These are phyloP conservation scores for Cordyceps cicadae DNA, from an alignment of 2,329 filamentous ascomycete species.

Conservation along the genomic window DNA sequence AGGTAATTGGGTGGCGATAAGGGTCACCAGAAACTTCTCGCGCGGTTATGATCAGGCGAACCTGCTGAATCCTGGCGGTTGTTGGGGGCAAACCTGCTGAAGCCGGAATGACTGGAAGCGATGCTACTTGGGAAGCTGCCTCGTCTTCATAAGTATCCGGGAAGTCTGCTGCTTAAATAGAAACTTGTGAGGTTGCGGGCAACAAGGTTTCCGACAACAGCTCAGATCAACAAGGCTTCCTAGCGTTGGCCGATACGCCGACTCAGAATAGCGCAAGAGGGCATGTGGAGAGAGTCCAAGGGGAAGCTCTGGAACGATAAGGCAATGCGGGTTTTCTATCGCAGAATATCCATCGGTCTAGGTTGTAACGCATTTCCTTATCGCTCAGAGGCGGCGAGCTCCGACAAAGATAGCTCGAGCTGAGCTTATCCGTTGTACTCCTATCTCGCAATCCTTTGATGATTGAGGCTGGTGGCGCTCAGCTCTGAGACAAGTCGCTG, in stretches of 20 bases:
- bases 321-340: background rate
- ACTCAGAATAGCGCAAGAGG: background rate
- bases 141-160: too few relatives aligned
- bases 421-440: background rate
- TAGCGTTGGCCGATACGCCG: background rate
- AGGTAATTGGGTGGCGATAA: background rate
- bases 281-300: background rate
- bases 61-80: constrained; percentile 19
- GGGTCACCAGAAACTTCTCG: background rate
- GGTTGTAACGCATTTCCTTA: background rate
- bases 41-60: constrained; percentile 17
- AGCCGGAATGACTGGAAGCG: constrained; percentile 12
- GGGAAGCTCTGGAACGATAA: background rate
- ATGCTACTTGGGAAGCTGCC: background rate
- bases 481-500: background rate
- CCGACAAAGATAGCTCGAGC: background rate
- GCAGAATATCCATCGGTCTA: background rate
- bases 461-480: background rate
- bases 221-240: background rate
- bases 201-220: too few relatives aligned
- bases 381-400: background rate
- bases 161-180: too few relatives aligned
- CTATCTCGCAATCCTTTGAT: background rate
- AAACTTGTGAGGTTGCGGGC: too few relatives aligned
- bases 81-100: constrained; percentile 21